A percentile compares a stretch with the other conserved stretches of the same genome.
These are phyloP conservation scores for Pichia sp. DNA, from an alignment of 1,139 yeast species.

Conservation along the genomic window DNA sequence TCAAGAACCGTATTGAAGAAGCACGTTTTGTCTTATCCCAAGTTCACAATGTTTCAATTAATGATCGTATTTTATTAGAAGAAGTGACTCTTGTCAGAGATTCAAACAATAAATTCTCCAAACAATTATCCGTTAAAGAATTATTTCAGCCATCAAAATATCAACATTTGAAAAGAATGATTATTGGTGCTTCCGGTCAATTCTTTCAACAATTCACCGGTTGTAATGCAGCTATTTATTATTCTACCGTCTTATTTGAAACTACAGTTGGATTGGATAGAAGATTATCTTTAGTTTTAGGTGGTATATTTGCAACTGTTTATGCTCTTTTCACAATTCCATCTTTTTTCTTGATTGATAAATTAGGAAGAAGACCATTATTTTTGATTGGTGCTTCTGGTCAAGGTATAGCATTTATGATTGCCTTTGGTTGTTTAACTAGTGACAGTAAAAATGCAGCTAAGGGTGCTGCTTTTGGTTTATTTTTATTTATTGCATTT, in stretches of 20 bases:
- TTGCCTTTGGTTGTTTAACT: conserved; percentile 36
- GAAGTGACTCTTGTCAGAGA: conserved; percentile 36
- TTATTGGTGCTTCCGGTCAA: conserved; percentile 57
- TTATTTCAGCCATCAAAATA: conserved; percentile 53
- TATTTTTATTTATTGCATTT: conserved; percentile 39
- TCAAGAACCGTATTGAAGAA: conserved; percentile 42
- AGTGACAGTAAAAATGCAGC: conserved; percentile 28
- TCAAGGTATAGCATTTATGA: conserved; percentile 37
- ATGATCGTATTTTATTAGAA: conserved; percentile 43
- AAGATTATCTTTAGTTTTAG: conserved; percentile 50
- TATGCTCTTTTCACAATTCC: conserved; percentile 60
- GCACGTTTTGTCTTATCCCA: conserved; percentile 45
- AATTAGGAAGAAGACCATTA: conserved; percentile 54
- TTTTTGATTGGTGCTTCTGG: conserved; percentile 37
- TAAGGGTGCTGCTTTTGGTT: conserved; percentile 44
- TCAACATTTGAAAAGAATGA: conserved; percentile 49
- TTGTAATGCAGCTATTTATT: conserved; percentile 65
- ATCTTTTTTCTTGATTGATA: conserved; percentile 58
- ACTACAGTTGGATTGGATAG: conserved; percentile 44
- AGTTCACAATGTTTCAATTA: conserved; percentile 29
- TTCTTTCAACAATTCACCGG: conserved; percentile 47
- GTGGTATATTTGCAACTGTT: conserved; percentile 59
- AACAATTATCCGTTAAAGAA: conserved; percentile 34
- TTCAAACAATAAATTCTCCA: conserved; percentile 31
- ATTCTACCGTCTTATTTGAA: conserved; percentile 58